Conservation (phyloP, 352 stramenopile genomes). For the Pythium utonaiense region DNA sequence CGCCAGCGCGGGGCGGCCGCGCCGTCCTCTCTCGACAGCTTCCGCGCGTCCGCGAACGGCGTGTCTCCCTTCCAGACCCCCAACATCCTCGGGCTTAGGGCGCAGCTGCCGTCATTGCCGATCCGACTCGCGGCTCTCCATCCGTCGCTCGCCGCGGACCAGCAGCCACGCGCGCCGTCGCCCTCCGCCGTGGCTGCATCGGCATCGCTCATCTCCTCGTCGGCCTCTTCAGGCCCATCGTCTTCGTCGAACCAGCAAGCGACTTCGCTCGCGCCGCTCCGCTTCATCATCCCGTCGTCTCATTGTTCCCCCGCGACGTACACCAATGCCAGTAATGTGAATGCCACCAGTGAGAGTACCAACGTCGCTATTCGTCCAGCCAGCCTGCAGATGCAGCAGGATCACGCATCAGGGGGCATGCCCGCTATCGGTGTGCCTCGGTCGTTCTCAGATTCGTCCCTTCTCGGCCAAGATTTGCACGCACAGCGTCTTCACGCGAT, state of each 20-base stretch:
- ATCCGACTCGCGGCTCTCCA: constrained; percentile 42
- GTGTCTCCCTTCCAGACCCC: constrained; percentile 26
- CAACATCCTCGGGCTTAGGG: constrained; percentile 33
- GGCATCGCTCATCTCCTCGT: constrained; percentile 7
- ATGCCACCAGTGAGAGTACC: constrained; percentile 12
- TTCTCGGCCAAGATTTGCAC: constrained; percentile 15
- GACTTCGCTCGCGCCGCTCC: constrained; percentile 55
- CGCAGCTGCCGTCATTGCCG: constrained; percentile 41
- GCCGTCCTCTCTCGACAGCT: constrained; percentile 16
- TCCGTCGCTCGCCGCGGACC: constrained; percentile 1
- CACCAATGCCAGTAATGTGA: constrained; percentile 13
- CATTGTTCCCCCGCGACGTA: constrained; percentile 33
- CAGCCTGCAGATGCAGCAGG: constrained; percentile 10
- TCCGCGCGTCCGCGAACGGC: constrained; percentile 25
- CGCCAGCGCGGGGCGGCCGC: constrained; percentile 11
- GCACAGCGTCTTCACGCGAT: background rate
- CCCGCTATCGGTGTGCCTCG: constrained; percentile 1
- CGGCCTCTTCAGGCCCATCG: background rate
- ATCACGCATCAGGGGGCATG: background rate
- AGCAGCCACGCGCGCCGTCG: constrained; percentile 4
- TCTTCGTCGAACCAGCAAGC: constrained; percentile 28
- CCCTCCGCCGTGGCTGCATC: constrained; percentile 1
- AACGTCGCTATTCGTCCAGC: constrained; percentile 16
- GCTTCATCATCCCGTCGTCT: constrained; percentile 75
- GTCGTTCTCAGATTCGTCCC: constrained; percentile 12